Evolutionary conservation across 768 basidiomycete genomes (phyloP), one percentile per base, ranked within the genome.

Genomic region (Panaeolus papilionaceus): DNA sequence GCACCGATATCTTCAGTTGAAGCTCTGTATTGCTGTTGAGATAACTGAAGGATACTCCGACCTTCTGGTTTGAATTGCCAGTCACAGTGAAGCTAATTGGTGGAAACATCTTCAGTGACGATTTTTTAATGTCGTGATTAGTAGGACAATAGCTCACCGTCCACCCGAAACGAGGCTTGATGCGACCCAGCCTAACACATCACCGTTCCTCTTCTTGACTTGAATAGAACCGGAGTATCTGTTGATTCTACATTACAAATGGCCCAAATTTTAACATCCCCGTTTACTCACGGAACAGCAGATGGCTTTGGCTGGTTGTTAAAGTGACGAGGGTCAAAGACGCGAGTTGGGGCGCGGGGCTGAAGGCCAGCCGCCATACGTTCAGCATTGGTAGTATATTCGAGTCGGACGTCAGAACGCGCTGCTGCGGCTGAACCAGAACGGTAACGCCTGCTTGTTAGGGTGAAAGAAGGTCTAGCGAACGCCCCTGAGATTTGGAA

Each of bases 301-400:
- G 54, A 58, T 58, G 54, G 54, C 14, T 33, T 58, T 6, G 54
- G 54, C 2, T 11, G 11, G 54, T 51, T 51, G 47, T 58, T 58
- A 18, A 58, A 58, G 26, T 33, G 54, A 33, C 54, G 54, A 7
- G 54, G 26, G 14, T 28, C 26, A 58, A 58, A 58, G 28, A 58
- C 54, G 54, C 54, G 54, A 9, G 54, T 58, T 33, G 54, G 54
- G 0, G 54, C 20, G 16, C 54, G 54, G 11, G 54, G 54, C 14
- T 28, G 26, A 18, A 58, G 54, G 54, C 54, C 54, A 14, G 54
- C 54, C 4, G 54, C 54, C 28, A 58, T 58, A n/a, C 54, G 54
- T 58, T 58, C 33, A 16, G 54, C 54, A 33, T 58, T 58, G 33
- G 54, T 33, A 28, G 28, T 58, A 28, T 7, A 33, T 12, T 58